Evolutionary conservation across 2,329 filamentous ascomycete species (phyloP), one percentile per base, ranked within the genome.

Genomic region (Colletotrichum gloeosporioides): DNA sequence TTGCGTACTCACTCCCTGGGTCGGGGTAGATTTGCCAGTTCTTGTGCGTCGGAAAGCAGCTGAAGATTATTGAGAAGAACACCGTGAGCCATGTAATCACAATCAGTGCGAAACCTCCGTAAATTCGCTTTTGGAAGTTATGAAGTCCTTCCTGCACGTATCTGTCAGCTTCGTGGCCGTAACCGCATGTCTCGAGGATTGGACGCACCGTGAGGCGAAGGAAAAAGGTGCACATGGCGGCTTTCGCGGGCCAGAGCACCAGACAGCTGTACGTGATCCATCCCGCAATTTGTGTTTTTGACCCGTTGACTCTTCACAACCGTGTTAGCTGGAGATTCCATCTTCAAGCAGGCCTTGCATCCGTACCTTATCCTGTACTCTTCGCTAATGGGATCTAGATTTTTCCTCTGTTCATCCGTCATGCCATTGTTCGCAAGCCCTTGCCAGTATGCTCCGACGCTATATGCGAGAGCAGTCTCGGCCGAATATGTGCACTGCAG

Each of bases 381-480:
- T 16, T 84, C 80, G 15, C 86, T 87, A 13, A 83, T 75, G 0
- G 87, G 84, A 4, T 85, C 83, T 15, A 93, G 82, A 0, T 83
- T 81, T 8, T 78, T 81, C 15, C 91, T 87, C 77, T 90, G 80
- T 31, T 85, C 86, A 12, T 88, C 83, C 3, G 90, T 89, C 89
- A 93, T 92, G 73, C 86, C 83, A 78, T 91, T 91, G 78, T 92
- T 92, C 27, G 90, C 89, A 3, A 92, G 83, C 0, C 90, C 90
- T 61, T 84, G 82, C 74, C 64, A 71, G 22, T 78, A 77, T 69
- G 83, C 86, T 4, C 86, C 87, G 29, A 90, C 87, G 8, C 73
- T 79, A 39, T 83, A 81, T 0, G 81, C 82, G 15, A 82, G 78
- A 1, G 77, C 74, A n/a, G 82, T 82, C 59, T 83, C 82, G 25